phyloP scores from a whole-genome alignment of 192 early-diverging fungal species.

The Lobosporangium transversale region DNA sequence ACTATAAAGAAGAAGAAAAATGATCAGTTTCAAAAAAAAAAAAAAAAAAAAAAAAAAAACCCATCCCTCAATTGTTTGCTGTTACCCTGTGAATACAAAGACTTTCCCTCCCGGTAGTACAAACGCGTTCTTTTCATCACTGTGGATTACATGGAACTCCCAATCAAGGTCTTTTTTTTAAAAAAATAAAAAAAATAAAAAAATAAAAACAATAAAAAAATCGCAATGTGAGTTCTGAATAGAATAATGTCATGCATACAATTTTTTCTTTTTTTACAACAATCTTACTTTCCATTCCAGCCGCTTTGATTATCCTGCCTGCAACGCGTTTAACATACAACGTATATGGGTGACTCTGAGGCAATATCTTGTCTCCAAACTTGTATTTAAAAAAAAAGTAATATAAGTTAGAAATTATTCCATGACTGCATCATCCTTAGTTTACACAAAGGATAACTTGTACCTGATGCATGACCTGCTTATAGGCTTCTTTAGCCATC shows the following conservation, averaged over 20 bases:
- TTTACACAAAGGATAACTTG: too few relatives aligned
- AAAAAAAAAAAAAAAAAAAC: neutral
- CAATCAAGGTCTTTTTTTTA: constrained; percentile 69
- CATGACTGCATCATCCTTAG: too few relatives aligned
- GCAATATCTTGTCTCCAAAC: constrained; percentile 75
- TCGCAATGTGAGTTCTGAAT: too few relatives aligned
- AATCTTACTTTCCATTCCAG: constrained; percentile 65
- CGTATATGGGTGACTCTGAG: constrained; percentile 68
- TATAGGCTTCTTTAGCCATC: constrained; percentile 78
- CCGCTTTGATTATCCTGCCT: constrained; percentile 71
- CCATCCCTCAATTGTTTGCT: too few relatives aligned
- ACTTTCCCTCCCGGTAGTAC: constrained; percentile 95
- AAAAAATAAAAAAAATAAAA: too few relatives aligned
- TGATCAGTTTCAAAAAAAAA: neutral
- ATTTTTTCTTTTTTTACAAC: too few relatives aligned
- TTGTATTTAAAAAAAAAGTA: too few relatives aligned
- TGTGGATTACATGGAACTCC: constrained; percentile 92
- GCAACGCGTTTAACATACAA: constrained; percentile 78
- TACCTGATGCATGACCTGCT: constrained; percentile 68
- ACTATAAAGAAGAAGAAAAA: constrained; percentile 33
- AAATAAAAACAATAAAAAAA: too few relatives aligned
- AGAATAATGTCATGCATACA: too few relatives aligned
- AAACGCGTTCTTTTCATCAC: constrained; percentile 89
- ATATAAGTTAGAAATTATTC: neutral
- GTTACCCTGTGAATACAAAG: constrained; percentile 91